Percentiles rank a stretch among this genome's conserved stretches.
Evolutionary conservation across 371 early-diverging fungal species (phyloP).

Genomic region (Actinomortierella wolfii): DNA sequence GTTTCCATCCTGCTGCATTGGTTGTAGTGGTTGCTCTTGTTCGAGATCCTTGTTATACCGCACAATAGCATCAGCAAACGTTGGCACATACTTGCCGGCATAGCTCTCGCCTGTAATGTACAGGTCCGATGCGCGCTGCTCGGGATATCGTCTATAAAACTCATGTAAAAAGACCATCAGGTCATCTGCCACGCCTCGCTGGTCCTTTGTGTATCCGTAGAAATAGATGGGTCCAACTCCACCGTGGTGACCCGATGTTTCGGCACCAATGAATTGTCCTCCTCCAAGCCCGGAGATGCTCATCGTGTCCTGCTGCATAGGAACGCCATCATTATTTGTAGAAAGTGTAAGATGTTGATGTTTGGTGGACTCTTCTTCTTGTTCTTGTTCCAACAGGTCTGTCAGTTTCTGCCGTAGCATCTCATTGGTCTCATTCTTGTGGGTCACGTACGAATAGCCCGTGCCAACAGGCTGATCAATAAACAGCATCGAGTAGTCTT

Average conservation of each 20-base stretch:
- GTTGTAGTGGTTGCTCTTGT: neutral
- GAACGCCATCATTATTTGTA: no score
- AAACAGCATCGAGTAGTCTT: constrained; percentile 58
- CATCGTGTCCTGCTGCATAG: no score
- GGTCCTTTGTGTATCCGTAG: constrained; percentile 53
- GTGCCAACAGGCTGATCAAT: constrained; percentile 75
- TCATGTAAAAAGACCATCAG: constrained; percentile 52
- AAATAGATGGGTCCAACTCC: constrained; percentile 8
- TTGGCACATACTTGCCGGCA: constrained; percentile 67
- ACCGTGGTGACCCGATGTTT: neutral
- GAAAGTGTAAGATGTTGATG: no score
- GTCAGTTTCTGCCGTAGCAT: constrained; percentile 2
- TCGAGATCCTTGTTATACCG: constrained; percentile 40
- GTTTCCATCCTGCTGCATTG: neutral
- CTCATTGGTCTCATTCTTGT: constrained; percentile 1
- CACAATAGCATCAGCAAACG: constrained; percentile 52
- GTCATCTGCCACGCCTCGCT: constrained; percentile 54
- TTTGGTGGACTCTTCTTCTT: constrained; percentile 9
- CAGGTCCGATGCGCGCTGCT: constrained; percentile 42
- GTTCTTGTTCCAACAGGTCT: constrained; percentile 5
- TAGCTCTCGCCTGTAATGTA: constrained; percentile 59
- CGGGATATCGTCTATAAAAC: constrained; percentile 57
- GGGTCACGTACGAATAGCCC: constrained; percentile 51
- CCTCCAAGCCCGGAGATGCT: no score
- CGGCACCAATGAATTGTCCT: no score